Base-by-base conservation (phyloP, 257 asterid genomes). In the Ajuga chamaepitys region DNA sequence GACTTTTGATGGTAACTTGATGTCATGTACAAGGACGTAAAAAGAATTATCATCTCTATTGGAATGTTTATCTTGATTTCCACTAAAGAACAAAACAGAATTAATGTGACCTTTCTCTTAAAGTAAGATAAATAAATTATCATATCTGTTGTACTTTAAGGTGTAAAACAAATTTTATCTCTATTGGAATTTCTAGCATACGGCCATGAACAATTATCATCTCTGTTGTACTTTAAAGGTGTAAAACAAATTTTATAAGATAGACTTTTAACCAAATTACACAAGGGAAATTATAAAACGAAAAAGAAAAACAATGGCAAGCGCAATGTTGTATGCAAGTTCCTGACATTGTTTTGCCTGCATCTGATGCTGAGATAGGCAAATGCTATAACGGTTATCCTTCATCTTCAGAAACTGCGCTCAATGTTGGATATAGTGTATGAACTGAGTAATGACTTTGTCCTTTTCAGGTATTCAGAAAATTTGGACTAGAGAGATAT, bases 401-500 rank as follows among this genome's bases (percentile, higher is more conserved):
- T 25, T 65, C 58, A 25, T 62, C 55, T 48, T 57, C 13, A 14
- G n/a, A 34, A 14, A n/a, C 17, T 18, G 0, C 10, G 24, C 26
- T 20, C 34, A 52, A 53, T 32, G 17, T 5, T 52, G 48, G 58
- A 51, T 70, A 48, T 30, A 50, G 47, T 9, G 55, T 35, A 21
- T 34, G 14, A 5, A 58, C 5, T 6, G 8, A 9, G 17, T 46
- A n/a, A 8, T 64, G n/a, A 35, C 52, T 26, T n/a, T 62, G 18
- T 32, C 9, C 35, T 41, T 65, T 70, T 35, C 81, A 94, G 99
- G 97, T 82, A 28, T 82, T 94, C 60, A 86, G 70, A 73, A 94
- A 94, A 77, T 84, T 83, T 59, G 98, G 95, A 45, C 84, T 90
- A 1, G 86, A 78, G 77, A 88, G 78, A 66, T 88, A 83, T 37